Conservation (phyloP, 768 basidiomycete species). For the Strobilomyces dryophilus region DNA sequence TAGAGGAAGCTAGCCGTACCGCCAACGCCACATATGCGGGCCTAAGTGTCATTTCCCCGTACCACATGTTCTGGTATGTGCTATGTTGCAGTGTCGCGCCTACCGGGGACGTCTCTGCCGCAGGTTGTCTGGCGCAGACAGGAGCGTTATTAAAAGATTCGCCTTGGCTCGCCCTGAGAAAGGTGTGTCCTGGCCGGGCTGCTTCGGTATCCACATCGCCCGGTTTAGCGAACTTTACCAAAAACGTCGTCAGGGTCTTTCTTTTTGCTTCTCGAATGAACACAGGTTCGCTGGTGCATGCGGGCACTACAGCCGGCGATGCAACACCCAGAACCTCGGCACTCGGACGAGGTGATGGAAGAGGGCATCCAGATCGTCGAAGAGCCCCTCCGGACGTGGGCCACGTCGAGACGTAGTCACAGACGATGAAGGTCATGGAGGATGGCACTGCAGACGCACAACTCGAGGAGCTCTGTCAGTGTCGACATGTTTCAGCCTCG, state of each 20-base stretch:
- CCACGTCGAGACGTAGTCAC: constrained; percentile 30
- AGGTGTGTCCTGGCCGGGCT: too few relatives aligned
- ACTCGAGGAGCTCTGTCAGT: constrained; percentile 48
- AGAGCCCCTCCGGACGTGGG: constrained; percentile 71
- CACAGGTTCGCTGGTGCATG: too few relatives aligned
- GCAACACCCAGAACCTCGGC: constrained; percentile 35
- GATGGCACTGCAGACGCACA: constrained; percentile 39
- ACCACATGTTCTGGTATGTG: too few relatives aligned
- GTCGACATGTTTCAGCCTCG: constrained; percentile 62
- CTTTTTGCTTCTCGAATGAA: background rate
- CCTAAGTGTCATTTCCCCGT: constrained; percentile 21
- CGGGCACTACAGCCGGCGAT: constrained; percentile 62
- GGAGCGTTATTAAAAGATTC: too few relatives aligned
- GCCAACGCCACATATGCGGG: constrained; percentile 80
- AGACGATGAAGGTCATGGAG: constrained; percentile 44
- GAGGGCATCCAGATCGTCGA: constrained; percentile 81
- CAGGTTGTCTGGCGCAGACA: too few relatives aligned
- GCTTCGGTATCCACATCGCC: constrained; percentile 98
- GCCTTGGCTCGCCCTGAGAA: too few relatives aligned
- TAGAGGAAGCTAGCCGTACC: too few relatives aligned
- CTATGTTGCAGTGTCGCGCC: too few relatives aligned
- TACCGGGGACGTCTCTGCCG: too few relatives aligned
- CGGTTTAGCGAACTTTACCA: constrained; percentile 96
- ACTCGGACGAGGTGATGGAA: constrained; percentile 60
- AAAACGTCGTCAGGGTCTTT: constrained; percentile 85